Conservation (phyloP, 495 filamentous ascomycete genomes). For the Mytilinidion resinicola region DNA sequence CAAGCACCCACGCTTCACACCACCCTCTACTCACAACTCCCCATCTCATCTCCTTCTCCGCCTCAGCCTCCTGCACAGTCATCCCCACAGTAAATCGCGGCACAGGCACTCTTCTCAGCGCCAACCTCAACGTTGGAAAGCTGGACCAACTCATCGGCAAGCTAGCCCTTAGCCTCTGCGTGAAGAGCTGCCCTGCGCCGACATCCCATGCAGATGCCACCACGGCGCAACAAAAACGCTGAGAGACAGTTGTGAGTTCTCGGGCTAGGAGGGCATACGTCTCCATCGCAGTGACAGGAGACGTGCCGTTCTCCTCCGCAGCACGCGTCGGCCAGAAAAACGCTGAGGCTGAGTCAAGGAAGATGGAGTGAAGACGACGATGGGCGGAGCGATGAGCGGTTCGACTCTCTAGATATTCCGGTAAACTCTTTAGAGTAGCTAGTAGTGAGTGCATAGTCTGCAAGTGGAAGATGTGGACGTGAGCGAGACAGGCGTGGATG, state of each 20-base stretch:
- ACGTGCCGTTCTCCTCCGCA: slow-evolving; percentile 38
- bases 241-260: not conserved
- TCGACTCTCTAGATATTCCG: slow-evolving; percentile 47
- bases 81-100: slow-evolving; percentile 49
- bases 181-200: not conserved
- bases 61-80: slow-evolving; percentile 50
- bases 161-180: slow-evolving; percentile 13
- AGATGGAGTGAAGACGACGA: slow-evolving; percentile 44
- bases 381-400: slow-evolving; percentile 44
- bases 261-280: slow-evolving; percentile 25
- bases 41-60: slow-evolving; percentile 44
- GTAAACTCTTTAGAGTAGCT: slow-evolving; percentile 45
- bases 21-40: slow-evolving; percentile 35
- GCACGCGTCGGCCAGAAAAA: slow-evolving; percentile 55
- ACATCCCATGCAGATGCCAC: slow-evolving; percentile 6
- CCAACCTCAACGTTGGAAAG: slow-evolving; percentile 43
- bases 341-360: slow-evolving; percentile 50
- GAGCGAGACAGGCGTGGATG: slow-evolving; percentile 23
- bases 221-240: slow-evolving; percentile 2
- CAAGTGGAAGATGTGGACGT: slow-evolving; percentile 51
- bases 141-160: slow-evolving; percentile 45
- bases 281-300: slow-evolving; percentile 26
- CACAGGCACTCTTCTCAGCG: slow-evolving; percentile 42
- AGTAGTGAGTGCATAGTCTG: slow-evolving; percentile 48
- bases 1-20: slow-evolving; percentile 26